phyloP scores from a whole-genome alignment of 2,329 filamentous ascomycete genomes.

The Paraphoma chrysanthemicola region DNA sequence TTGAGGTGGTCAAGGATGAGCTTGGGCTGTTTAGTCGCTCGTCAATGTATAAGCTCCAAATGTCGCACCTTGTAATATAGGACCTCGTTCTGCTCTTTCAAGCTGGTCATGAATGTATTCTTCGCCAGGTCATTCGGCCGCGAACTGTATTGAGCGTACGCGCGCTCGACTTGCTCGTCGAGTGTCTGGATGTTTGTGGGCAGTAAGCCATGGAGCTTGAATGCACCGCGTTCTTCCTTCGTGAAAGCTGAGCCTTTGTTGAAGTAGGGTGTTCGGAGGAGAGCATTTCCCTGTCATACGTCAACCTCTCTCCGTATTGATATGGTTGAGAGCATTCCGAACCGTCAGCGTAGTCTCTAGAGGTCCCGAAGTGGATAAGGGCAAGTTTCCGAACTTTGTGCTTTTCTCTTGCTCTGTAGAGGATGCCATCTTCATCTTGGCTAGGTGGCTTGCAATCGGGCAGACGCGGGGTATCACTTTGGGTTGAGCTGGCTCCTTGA shows the following conservation, averaged over 20 bases:
- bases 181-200: slow-evolving; percentile 76
- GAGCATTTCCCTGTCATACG: slow-evolving; percentile 47
- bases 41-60: too few species aligned
- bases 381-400: slow-evolving; percentile 46
- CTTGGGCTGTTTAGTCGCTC: slow-evolving; percentile 45
- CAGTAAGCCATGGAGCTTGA: slow-evolving; percentile 75
- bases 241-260: slow-evolving; percentile 88
- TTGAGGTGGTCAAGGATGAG: slow-evolving; percentile 78
- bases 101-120: slow-evolving; percentile 85
- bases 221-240: slow-evolving; percentile 69
- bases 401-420: slow-evolving; percentile 30
- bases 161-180: slow-evolving; percentile 76
- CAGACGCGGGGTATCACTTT: background rate
- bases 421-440: background rate
- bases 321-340: background rate
- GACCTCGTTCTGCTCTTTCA: slow-evolving; percentile 86
- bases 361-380: slow-evolving; percentile 52
- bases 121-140: slow-evolving; percentile 73
- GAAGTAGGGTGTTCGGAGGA: slow-evolving; percentile 72
- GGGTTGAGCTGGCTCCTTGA: too few species aligned
- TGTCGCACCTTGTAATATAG: slow-evolving; percentile 72
- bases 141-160: slow-evolving; percentile 79
- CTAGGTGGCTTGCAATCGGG: background rate
- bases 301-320: slow-evolving; percentile 2
- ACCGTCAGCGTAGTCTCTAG: slow-evolving; percentile 50